phyloP scores from a whole-genome alignment of 2,329 filamentous ascomycete genomes.

The Raffaelea albimanens region DNA sequence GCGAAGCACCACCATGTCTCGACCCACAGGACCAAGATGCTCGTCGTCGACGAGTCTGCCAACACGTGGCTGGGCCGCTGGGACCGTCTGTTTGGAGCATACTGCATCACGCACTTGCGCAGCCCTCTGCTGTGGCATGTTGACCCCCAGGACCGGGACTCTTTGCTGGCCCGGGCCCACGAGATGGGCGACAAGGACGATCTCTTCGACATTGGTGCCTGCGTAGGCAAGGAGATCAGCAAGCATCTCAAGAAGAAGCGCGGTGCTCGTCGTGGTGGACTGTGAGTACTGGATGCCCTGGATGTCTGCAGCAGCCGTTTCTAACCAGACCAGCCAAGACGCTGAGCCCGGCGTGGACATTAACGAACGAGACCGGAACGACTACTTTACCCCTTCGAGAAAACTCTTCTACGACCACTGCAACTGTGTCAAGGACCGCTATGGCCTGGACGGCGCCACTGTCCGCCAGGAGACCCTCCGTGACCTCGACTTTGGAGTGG shows the following conservation, averaged over 20 bases:
- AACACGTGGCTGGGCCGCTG: conserved; percentile 61
- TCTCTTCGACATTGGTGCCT: conserved; percentile 60
- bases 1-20: background rate
- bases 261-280: conserved; percentile 4
- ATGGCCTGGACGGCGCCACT: conserved; percentile 44
- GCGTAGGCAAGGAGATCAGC: conserved; percentile 70
- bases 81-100: conserved; percentile 58
- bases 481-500: conserved; percentile 50
- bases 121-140: conserved; percentile 80
- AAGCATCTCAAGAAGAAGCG: conserved; percentile 67
- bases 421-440: conserved; percentile 44
- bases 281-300: too few relatives aligned
- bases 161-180: conserved; percentile 60
- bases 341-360: conserved; percentile 36
- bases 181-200: conserved; percentile 51
- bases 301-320: too few relatives aligned
- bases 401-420: conserved; percentile 56
- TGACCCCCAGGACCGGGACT: conserved; percentile 66
- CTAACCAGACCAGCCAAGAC: conserved; percentile 24
- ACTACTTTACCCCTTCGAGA: conserved; percentile 58
- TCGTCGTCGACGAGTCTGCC: conserved; percentile 59
- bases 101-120: conserved; percentile 62
- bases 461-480: conserved; percentile 51
- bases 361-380: conserved; percentile 57
- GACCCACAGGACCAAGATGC: conserved; percentile 25